These are phyloP conservation scores for Daedaleopsis nitida DNA, from an alignment of 768 basidiomycete species.

Conservation along the genomic window DNA sequence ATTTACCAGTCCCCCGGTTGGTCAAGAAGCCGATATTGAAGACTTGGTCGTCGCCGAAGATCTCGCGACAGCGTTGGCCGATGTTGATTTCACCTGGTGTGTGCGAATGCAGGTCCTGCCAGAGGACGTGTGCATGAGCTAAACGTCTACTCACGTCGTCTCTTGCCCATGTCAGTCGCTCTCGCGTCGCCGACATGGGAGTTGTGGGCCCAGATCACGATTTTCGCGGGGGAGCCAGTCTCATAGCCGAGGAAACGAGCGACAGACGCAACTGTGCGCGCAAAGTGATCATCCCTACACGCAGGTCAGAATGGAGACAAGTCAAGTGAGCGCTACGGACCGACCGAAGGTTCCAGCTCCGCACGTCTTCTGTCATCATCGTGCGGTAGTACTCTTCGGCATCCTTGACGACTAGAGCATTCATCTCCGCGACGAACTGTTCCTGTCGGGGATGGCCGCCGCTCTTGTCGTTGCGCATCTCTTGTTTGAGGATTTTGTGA, in stretches of 20 bases:
- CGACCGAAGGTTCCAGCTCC: conserved; percentile 31
- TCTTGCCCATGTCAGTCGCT: conserved; percentile 31
- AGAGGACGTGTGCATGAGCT: too few relatives aligned
- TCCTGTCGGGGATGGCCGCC: conserved; percentile 26
- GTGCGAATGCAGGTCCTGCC: not conserved
- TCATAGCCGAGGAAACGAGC: conserved; percentile 19
- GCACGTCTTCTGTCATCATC: conserved; percentile 29
- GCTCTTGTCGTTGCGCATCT: conserved; percentile 5
- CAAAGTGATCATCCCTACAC: conserved; percentile 29
- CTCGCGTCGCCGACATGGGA: conserved; percentile 34
- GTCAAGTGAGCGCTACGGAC: not conserved
- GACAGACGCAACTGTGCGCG: conserved; percentile 18
- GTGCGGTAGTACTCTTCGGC: conserved; percentile 35
- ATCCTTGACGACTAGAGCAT: conserved; percentile 31
- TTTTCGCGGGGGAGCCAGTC: conserved; percentile 11
- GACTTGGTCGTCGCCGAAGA: conserved; percentile 28
- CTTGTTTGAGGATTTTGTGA: conserved; percentile 24
- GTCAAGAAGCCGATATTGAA: conserved; percentile 32
- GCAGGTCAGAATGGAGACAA: too few relatives aligned
- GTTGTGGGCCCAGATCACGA: conserved; percentile 36
- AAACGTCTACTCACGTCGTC: conserved; percentile 15
- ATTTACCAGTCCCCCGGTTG: conserved; percentile 27
- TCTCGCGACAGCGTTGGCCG: conserved; percentile 32
- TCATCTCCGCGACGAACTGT: conserved; percentile 33
- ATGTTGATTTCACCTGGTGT: conserved; percentile 29